phyloP scores from a whole-genome alignment of 116 monocot genomes.

The Trichopus zeylanicus region DNA sequence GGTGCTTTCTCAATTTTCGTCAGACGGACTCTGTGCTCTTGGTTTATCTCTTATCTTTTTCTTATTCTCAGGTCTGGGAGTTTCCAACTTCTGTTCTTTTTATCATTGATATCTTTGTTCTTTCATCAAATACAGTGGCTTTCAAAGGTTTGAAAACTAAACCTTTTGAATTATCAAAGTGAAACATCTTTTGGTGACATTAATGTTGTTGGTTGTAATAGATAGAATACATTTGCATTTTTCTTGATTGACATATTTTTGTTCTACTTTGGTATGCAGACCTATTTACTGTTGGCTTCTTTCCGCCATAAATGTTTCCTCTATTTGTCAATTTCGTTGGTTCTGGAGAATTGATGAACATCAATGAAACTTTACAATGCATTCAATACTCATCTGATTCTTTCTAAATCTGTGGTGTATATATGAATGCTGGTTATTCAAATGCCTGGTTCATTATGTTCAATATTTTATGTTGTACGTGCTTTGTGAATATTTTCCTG shows the following conservation, averaged over 20 bases:
- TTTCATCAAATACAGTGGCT: slow-evolving; percentile 77
- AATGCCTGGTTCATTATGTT: not conserved
- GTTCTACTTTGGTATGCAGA: too few relatives aligned
- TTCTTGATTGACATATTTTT: not conserved
- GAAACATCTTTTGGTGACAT: too few relatives aligned
- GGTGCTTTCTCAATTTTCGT: not conserved
- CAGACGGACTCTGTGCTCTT: not conserved
- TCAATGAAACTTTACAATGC: too few relatives aligned
- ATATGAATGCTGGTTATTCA: too few relatives aligned
- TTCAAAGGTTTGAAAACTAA: slow-evolving; percentile 46
- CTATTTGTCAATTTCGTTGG: too few relatives aligned
- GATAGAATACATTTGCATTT: not conserved
- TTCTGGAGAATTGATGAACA: too few relatives aligned
- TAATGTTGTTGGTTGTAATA: too few relatives aligned
- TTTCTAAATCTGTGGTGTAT: too few relatives aligned
- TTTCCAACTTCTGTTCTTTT: slow-evolving; percentile 58
- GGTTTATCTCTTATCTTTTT: not conserved
- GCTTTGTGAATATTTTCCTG: not conserved
- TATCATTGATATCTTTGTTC: slow-evolving; percentile 63
- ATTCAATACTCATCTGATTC: too few relatives aligned
- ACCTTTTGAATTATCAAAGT: not conserved
- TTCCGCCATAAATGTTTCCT: too few relatives aligned
- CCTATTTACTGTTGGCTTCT: not conserved
- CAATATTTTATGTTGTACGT: not conserved
- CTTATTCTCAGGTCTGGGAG: slow-evolving; percentile 70